Conservation (phyloP, 2,329 filamentous ascomycete genomes). For the Geosmithia morbida region DNA sequence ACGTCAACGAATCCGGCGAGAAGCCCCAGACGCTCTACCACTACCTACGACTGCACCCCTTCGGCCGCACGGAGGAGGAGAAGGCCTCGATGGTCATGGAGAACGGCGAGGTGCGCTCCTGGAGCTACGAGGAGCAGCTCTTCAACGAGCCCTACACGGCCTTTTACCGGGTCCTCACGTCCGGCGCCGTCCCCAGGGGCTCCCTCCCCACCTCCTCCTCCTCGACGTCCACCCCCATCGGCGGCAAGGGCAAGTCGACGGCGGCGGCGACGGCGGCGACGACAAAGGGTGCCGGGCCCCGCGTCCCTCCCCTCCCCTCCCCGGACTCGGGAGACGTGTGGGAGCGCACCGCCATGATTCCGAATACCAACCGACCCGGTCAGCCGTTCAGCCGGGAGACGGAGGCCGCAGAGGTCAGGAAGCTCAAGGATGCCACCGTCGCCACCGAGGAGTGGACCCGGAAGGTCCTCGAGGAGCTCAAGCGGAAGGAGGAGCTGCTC, state of each 20-base stretch:
- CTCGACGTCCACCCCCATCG: conserved; percentile 19
- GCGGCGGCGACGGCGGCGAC: conserved; percentile 36
- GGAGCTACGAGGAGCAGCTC: conserved; percentile 84
- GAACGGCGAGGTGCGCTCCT: conserved; percentile 54
- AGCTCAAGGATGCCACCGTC: conserved; percentile 46
- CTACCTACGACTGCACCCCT: conserved; percentile 80
- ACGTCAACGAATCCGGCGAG: conserved; percentile 73
- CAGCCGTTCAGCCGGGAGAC: conserved; percentile 63
- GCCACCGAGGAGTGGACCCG: conserved; percentile 47
- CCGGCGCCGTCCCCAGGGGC: conserved; percentile 44
- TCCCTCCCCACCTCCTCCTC: conserved; percentile 17
- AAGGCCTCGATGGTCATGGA: conserved; percentile 43
- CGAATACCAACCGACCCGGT: conserved; percentile 47
- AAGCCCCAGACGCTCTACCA: conserved; percentile 96
- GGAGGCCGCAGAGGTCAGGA: conserved; percentile 48
- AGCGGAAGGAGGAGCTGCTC: conserved; percentile 48
- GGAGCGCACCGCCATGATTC: conserved; percentile 62
- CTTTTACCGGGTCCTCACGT: conserved; percentile 77
- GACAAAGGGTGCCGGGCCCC: no score
- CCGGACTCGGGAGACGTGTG: conserved; percentile 35
- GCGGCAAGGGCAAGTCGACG: conserved; percentile 34
- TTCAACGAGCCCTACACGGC: conserved; percentile 95
- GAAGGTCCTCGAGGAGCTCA: conserved; percentile 44
- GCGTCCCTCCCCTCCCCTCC: conserved; percentile 20
- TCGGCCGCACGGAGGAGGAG: conserved; percentile 66